phyloP scores from a whole-genome alignment of 257 asterid species.

The Jasminum sambac region DNA sequence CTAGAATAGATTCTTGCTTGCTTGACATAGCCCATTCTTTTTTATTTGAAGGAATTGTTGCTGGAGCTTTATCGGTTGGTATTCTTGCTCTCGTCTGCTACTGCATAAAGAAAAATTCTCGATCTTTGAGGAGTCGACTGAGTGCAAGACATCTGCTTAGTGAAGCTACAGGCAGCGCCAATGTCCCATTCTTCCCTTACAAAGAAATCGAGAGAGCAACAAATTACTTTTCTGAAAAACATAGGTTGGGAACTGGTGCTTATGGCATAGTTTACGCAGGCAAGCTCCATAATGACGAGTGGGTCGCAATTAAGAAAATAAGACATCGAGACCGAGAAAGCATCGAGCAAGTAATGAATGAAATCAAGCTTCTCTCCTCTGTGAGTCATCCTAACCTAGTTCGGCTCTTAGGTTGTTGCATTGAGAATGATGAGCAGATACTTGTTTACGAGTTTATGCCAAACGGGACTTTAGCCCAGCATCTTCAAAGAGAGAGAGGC shows the following conservation, averaged over 20 bases:
- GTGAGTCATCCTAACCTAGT: slow-evolving; percentile 74
- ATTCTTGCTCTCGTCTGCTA: slow-evolving; percentile 31
- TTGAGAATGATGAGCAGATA: slow-evolving; percentile 63
- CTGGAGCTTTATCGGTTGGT: slow-evolving; percentile 46
- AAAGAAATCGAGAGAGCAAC: slow-evolving; percentile 72
- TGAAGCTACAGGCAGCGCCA: slow-evolving; percentile 63
- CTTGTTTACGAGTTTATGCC: slow-evolving; percentile 77
- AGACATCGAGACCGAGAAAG: slow-evolving; percentile 53
- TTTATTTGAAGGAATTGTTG: slow-evolving; percentile 40
- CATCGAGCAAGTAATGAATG: slow-evolving; percentile 64
- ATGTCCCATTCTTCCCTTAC: slow-evolving; percentile 50
- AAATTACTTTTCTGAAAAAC: slow-evolving; percentile 50
- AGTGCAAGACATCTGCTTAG: slow-evolving; percentile 52
- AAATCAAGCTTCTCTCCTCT: slow-evolving; percentile 71
- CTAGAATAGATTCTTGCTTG: background rate
- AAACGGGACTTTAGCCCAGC: slow-evolving; percentile 72
- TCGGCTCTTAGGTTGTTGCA: slow-evolving; percentile 69
- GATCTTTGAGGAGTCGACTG: slow-evolving; percentile 34
- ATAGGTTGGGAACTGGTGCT: slow-evolving; percentile 76
- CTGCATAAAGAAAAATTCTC: slow-evolving; percentile 45
- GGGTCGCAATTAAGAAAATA: slow-evolving; percentile 66
- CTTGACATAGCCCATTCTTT: background rate
- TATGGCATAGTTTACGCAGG: slow-evolving; percentile 77
- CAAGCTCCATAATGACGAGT: slow-evolving; percentile 51
- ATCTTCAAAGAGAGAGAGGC: slow-evolving; percentile 59